These are phyloP conservation scores for Tulasnella sp. DNA, from an alignment of 768 basidiomycete genomes.

Conservation along the genomic window DNA sequence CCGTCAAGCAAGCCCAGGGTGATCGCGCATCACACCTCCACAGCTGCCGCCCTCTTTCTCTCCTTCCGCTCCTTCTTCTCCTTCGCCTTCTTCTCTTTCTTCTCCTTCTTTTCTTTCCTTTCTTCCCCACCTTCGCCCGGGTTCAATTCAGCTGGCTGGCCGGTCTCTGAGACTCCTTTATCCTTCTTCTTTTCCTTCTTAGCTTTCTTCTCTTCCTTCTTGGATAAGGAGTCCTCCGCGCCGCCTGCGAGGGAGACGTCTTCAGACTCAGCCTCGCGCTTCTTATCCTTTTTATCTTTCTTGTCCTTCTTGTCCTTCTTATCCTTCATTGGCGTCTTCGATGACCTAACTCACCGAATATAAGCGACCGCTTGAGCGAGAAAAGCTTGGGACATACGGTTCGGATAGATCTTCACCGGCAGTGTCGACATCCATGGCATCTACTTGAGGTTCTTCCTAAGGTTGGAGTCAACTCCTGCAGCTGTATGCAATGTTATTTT, in stretches of 20 bases:
- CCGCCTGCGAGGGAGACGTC: neutral
- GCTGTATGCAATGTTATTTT: too few species aligned
- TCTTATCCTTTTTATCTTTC: constrained; percentile 28
- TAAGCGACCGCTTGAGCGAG: neutral
- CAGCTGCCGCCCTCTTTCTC: neutral
- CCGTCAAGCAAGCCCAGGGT: neutral
- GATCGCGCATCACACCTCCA: neutral
- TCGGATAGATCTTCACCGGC: neutral
- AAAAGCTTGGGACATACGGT: neutral
- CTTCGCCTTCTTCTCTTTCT: constrained; percentile 32
- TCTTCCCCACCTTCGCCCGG: constrained; percentile 34
- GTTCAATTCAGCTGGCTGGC: constrained; percentile 18
- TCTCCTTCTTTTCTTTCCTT: constrained; percentile 34
- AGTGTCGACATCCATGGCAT: constrained; percentile 16
- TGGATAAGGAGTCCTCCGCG: neutral
- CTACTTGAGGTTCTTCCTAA: constrained; percentile 29
- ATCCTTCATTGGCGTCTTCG: too few species aligned
- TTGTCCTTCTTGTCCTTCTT: constrained; percentile 26
- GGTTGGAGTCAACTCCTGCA: neutral
- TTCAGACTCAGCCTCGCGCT: constrained; percentile 7
- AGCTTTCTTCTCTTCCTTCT: constrained; percentile 6
- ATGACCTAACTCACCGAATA: neutral
- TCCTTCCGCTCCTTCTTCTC: constrained; percentile 23
- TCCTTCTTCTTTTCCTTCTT: constrained; percentile 26
- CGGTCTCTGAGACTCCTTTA: neutral